phyloP scores from a whole-genome alignment of 345 rosid genomes.

The Brassica cretica region DNA sequence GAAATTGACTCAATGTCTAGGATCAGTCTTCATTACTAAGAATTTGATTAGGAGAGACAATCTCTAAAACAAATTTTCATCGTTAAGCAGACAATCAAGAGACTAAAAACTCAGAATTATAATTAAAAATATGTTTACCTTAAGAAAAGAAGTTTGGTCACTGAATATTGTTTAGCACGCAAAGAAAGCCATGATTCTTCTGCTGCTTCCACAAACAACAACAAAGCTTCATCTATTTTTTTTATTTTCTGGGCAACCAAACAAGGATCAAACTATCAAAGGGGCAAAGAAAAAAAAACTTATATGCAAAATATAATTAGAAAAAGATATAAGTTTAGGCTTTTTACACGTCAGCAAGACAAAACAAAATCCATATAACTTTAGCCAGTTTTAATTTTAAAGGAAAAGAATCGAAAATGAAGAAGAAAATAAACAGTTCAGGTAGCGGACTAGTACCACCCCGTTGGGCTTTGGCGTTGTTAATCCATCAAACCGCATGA shows the following conservation, averaged over 20 bases:
- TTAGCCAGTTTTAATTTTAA: not conserved
- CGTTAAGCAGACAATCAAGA: conserved; percentile 15
- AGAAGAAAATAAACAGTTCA: not conserved
- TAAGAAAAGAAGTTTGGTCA: conserved; percentile 26
- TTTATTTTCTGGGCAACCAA: conserved; percentile 43
- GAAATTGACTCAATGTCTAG: conserved; percentile 19
- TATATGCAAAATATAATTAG: conserved; percentile 16
- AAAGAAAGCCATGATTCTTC: conserved; percentile 32
- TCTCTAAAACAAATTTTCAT: conserved; percentile 16
- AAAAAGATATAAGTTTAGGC: not conserved
- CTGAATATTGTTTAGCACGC: conserved; percentile 27
- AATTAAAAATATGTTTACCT: conserved; percentile 13
- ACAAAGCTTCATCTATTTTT: conserved; percentile 11
- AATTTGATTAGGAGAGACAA: conserved; percentile 30
- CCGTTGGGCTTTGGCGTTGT: not conserved
- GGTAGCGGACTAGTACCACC: not conserved
- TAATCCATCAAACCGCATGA: conserved; percentile 18
- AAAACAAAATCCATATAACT: not conserved
- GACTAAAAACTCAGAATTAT: conserved; percentile 4
- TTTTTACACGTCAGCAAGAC: conserved; percentile 21
- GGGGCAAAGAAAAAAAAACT: not conserved
- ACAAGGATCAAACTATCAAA: conserved; percentile 34
- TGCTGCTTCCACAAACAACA: conserved; percentile 23
- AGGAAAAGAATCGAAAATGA: not conserved
- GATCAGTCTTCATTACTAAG: conserved; percentile 39